These are phyloP conservation scores for Ophiocordyceps unilateralis DNA, from an alignment of 2,329 filamentous ascomycete species.

Conservation along the genomic window DNA sequence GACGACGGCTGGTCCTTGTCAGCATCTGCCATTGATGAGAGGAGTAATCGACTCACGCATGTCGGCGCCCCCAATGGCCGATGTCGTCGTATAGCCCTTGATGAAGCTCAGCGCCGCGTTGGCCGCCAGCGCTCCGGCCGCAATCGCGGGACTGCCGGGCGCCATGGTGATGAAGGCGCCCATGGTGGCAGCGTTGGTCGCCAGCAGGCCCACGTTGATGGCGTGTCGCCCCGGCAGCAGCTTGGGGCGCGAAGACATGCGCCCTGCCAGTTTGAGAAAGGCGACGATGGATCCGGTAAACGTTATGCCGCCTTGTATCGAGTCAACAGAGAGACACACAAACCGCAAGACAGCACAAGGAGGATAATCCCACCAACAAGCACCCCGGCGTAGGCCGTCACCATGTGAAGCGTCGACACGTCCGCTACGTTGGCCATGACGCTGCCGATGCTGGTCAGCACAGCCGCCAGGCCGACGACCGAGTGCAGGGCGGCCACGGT, in stretches of 20 bases:
- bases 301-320: slow-evolving; percentile 48
- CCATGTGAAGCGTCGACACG: slow-evolving; percentile 63
- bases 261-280: slow-evolving; percentile 71
- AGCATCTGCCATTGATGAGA: slow-evolving; percentile 1
- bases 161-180: slow-evolving; percentile 69
- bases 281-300: slow-evolving; percentile 85
- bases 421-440: slow-evolving; percentile 59
- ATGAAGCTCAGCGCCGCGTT: slow-evolving; percentile 66
- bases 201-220: slow-evolving; percentile 58
- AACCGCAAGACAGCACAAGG: not conserved
- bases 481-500: slow-evolving; percentile 81
- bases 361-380: slow-evolving; percentile 41
- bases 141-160: slow-evolving; percentile 61
- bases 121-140: slow-evolving; percentile 58
- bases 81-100: slow-evolving; percentile 76
- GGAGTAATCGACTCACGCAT: slow-evolving; percentile 40
- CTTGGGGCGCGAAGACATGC: slow-evolving; percentile 62
- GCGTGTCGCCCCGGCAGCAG: slow-evolving; percentile 57
- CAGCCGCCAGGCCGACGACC: slow-evolving; percentile 75
- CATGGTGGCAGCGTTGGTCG: slow-evolving; percentile 67
- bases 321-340: not conserved
- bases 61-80: slow-evolving; percentile 81
- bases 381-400: slow-evolving; percentile 74
- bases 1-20: slow-evolving; percentile 40
- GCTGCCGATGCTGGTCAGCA: slow-evolving; percentile 75